Evolutionary conservation across 164 flowering plant species (phyloP).

Genomic region (Macadamia tetraphylla): DNA sequence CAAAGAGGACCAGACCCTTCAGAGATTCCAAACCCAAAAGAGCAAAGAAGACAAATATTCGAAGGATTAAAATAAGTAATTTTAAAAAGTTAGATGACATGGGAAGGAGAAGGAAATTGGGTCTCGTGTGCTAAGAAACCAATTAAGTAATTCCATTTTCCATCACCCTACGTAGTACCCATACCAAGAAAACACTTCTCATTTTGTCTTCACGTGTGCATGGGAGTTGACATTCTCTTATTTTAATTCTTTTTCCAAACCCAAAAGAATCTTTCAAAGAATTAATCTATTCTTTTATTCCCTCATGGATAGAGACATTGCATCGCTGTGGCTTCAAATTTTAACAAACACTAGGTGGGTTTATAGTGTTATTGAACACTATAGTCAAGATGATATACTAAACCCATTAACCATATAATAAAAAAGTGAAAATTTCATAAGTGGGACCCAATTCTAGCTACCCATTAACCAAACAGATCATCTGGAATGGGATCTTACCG

Average conservation of each 20-base stretch:
- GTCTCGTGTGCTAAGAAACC: slow-evolving; percentile 7
- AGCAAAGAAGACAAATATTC: slow-evolving; percentile 33
- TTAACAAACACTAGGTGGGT: background rate
- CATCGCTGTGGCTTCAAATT: background rate
- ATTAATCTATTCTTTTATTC: slow-evolving; percentile 14
- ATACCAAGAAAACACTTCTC: slow-evolving; percentile 11
- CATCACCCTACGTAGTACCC: slow-evolving; percentile 8
- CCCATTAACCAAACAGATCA: too few relatives aligned
- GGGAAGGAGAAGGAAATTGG: slow-evolving; percentile 12
- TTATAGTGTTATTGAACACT: too few relatives aligned
- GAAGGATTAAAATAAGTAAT: slow-evolving; percentile 23
- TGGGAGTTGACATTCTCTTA: slow-evolving; percentile 30
- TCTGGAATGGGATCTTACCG: too few relatives aligned
- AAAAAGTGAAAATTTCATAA: too few relatives aligned
- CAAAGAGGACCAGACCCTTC: background rate
- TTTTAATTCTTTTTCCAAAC: slow-evolving; percentile 2
- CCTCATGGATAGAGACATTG: slow-evolving; percentile 11
- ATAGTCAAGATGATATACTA: too few relatives aligned
- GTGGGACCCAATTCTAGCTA: too few relatives aligned
- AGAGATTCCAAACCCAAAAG: slow-evolving; percentile 12
- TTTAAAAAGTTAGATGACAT: background rate
- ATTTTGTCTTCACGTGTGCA: slow-evolving; percentile 24
- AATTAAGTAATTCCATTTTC: slow-evolving; percentile 18
- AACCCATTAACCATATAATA: too few relatives aligned
- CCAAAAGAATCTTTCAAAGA: slow-evolving; percentile 26